Conservation (phyloP, 1,284 basidiomycete genomes). For the Porodaedalea pini region DNA sequence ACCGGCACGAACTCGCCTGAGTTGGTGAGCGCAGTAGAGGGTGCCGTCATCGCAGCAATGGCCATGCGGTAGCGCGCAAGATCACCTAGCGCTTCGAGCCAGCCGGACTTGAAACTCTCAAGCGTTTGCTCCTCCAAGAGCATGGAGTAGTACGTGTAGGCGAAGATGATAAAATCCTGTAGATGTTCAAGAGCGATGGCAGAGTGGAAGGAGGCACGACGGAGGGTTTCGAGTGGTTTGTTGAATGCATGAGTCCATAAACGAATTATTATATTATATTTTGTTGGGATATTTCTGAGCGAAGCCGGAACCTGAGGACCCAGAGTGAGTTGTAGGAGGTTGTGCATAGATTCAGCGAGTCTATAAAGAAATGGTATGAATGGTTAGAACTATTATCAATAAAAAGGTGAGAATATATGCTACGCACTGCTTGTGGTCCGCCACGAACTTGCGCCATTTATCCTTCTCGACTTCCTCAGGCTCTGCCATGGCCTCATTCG, state of each 20-base stretch:
- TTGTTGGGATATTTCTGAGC: slow-evolving; percentile 82
- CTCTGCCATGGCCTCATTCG: slow-evolving; percentile 32
- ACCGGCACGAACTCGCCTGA: slow-evolving; percentile 42
- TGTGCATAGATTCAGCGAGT: slow-evolving; percentile 85
- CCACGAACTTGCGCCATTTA: slow-evolving; percentile 61
- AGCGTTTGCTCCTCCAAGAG: slow-evolving; percentile 83
- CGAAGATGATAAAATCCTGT: slow-evolving; percentile 90
- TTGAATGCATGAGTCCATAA: slow-evolving; percentile 93
- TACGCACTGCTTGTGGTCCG: slow-evolving; percentile 68
- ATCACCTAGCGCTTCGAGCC: slow-evolving; percentile 96
- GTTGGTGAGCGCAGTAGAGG: slow-evolving; percentile 21
- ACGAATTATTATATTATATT: slow-evolving; percentile 92
- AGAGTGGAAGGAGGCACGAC: slow-evolving; percentile 70
- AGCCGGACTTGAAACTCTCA: slow-evolving; percentile 69
- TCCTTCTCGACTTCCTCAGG: slow-evolving; percentile 58
- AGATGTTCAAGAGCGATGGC: slow-evolving; percentile 70
- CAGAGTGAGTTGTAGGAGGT: slow-evolving; percentile 82
- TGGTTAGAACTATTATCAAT: slow-evolving; percentile 15
- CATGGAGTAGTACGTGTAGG: slow-evolving; percentile 91
- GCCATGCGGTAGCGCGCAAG: slow-evolving; percentile 94
- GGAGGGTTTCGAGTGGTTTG: slow-evolving; percentile 84
- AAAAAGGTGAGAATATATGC: slow-evolving; percentile 15
- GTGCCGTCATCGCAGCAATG: slow-evolving; percentile 64
- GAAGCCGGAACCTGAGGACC: slow-evolving; percentile 86
- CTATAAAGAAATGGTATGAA: slow-evolving; percentile 37